Base-by-base conservation (phyloP, 2,329 filamentous ascomycete genomes). In the Venturia aucupariae region DNA sequence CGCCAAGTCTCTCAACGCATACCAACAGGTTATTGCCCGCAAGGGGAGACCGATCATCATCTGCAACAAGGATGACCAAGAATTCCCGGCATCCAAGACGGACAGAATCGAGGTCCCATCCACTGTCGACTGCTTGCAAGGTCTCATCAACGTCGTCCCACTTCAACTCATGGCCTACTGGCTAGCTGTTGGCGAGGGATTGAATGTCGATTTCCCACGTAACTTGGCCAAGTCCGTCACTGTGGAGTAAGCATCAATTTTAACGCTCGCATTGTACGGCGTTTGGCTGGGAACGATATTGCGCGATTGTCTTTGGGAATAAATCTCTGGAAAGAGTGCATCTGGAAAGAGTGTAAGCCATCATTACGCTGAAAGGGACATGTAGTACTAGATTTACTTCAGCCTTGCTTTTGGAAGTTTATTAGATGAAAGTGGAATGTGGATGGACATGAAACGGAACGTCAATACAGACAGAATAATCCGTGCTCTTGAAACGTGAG, bases 161-260 rank as follows among this genome's bases (percentile, higher is more conserved):
- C 84, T 99, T 73, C 94, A 99, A 82, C 84, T 99, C 71, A 97
- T 99, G 81, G 90, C 94, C 66, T 99, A 99, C 85, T 97, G 94
- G 93, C 86, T 99, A 69, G 94, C 94, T 64, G 93, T 99, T 72
- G 89, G 89, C 70, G 94, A 96, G 81, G 93, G 92, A 62, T 82
- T 97, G 70, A 97, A 99, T 76, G 94, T 99, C 66, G 94, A 99
- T 76, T 97, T 97, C 86, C 94, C 94, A 65, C 89, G 94, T 74
- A 99, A 99, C 82, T 81, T 99, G 80, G 94, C 94, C 77, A 99
- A 99, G 86, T 96, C 92, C 68, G 94, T 99, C 69, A 99, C 94
- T 68, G 94, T 99, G 70, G 94, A 99, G 86, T 99, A 93, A 82
- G 30, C 15, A 17, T 32, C n/a, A 30, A 35, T 35, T 38, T n/a